These are phyloP conservation scores for Zopfia rhizophila DNA, from an alignment of 2,329 filamentous ascomycete species.

Conservation along the genomic window DNA sequence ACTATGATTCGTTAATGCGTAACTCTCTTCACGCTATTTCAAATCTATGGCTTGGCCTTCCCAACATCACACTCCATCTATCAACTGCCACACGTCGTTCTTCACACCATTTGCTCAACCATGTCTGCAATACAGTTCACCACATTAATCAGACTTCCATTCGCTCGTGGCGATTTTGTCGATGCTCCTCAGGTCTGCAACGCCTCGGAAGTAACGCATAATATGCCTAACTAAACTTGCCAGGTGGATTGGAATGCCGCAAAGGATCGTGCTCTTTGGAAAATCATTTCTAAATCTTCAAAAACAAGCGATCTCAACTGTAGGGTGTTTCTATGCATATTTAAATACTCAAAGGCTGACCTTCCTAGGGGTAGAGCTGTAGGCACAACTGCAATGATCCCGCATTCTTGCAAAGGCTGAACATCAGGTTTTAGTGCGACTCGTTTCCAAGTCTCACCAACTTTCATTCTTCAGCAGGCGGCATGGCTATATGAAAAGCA, in stretches of 20 bases:
- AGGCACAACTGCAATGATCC: constrained; percentile 49
- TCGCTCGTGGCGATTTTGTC: constrained; percentile 84
- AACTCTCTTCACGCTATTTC: no score
- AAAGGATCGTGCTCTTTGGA: constrained; percentile 92
- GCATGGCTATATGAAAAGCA: constrained; percentile 94
- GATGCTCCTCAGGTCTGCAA: constrained; percentile 84
- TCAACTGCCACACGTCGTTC: no score
- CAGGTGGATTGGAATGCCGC: constrained; percentile 87
- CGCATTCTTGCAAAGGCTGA: constrained; percentile 1
- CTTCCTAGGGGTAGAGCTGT: constrained; percentile 78
- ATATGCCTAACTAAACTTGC: neutral
- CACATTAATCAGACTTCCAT: constrained; percentile 89
- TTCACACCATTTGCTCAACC: no score
- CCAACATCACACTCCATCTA: no score
- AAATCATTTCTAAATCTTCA: constrained; percentile 82
- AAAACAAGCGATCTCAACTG: constrained; percentile 87
- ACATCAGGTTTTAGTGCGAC: constrained; percentile 63
- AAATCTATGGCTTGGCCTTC: no score
- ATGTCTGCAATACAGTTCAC: constrained; percentile 64
- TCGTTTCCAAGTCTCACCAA: constrained; percentile 83
- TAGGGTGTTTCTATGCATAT: constrained; percentile 52
- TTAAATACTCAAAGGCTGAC: constrained; percentile 16
- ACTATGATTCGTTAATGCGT: no score
- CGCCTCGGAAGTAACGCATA: constrained; percentile 1
- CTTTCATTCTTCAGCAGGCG: constrained; percentile 91